Conservation (phyloP, 2,329 filamentous ascomycete species). For the Colletotrichum plurivorum region DNA sequence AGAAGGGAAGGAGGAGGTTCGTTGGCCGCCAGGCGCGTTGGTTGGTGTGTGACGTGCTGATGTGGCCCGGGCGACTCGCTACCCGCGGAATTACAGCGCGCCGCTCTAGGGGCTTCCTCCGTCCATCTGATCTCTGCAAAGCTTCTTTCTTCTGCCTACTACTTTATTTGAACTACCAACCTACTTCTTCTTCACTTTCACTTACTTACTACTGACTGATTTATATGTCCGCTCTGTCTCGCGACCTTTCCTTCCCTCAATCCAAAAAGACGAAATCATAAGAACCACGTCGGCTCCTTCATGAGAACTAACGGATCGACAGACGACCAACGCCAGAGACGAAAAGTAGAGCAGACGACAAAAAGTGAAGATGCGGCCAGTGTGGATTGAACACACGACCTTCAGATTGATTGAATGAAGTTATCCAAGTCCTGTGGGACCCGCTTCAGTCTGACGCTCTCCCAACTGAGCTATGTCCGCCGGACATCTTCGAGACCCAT, state of each 20-base stretch:
- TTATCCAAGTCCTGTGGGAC: not conserved
- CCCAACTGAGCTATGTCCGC: slow-evolving; percentile 28
- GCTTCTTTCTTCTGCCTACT: not conserved
- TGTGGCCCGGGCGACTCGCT: slow-evolving; percentile 8
- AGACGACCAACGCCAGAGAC: too few species aligned
- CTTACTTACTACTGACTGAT: not conserved
- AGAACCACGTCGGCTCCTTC: not conserved
- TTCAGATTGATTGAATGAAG: slow-evolving; percentile 28
- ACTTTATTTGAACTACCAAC: not conserved
- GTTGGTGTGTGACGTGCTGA: slow-evolving; percentile 21
- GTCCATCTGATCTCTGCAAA: not conserved
- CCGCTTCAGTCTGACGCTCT: slow-evolving; percentile 31
- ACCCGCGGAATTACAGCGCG: slow-evolving; percentile 5
- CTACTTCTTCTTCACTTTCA: too few species aligned
- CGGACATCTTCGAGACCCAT: not conserved
- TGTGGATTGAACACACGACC: slow-evolving; percentile 28
- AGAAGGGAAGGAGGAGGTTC: not conserved
- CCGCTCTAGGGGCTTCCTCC: not conserved
- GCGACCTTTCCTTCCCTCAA: too few species aligned
- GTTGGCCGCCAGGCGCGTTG: not conserved
- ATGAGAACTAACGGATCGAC: too few species aligned
- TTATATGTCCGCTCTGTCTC: too few species aligned
- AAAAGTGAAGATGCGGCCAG: slow-evolving; percentile 9
- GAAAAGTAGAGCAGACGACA: not conserved
- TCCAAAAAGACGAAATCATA: not conserved